Conservation (phyloP, 1,139 yeast genomes). For the Yamadazyma jaroonii region DNA sequence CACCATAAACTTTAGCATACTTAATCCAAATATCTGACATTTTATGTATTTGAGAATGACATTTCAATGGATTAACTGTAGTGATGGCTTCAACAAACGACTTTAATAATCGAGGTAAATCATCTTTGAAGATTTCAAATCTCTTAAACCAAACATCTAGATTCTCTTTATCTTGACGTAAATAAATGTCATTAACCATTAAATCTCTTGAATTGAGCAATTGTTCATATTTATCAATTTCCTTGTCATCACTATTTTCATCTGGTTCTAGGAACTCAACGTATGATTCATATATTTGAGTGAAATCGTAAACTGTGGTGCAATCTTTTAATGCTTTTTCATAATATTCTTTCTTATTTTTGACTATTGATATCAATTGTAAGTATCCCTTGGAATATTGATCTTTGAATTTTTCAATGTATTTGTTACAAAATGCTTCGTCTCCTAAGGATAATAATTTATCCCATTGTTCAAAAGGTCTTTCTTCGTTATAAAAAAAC, state of each 20-base stretch:
- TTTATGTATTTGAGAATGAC: conserved; percentile 28
- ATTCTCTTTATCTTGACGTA: conserved; percentile 62
- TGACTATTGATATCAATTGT: conserved; percentile 33
- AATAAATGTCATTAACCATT: conserved; percentile 60
- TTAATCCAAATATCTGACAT: conserved; percentile 64
- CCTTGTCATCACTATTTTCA: conserved; percentile 29
- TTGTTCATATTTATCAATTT: conserved; percentile 52
- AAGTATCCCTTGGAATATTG: conserved; percentile 53
- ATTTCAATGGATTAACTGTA: conserved; percentile 62
- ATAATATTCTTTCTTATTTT: conserved; percentile 38
- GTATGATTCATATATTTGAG: conserved; percentile 60
- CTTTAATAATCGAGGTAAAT: conserved; percentile 42
- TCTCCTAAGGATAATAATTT: conserved; percentile 15
- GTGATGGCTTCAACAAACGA: conserved; percentile 67
- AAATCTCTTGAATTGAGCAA: conserved; percentile 55
- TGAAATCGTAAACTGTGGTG: conserved; percentile 59
- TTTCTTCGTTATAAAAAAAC: conserved; percentile 3
- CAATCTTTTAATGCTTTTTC: conserved; percentile 48
- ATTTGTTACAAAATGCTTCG: conserved; percentile 19
- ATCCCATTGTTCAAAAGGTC: conserved; percentile 10
- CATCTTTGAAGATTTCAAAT: conserved; percentile 29
- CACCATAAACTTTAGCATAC: conserved; percentile 66
- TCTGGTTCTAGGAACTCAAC: conserved; percentile 32
- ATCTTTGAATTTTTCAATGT: conserved; percentile 52
- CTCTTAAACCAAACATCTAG: conserved; percentile 70